phyloP scores from a whole-genome alignment of 176 grass and related monocot species.

The Metroxylon sagu region DNA sequence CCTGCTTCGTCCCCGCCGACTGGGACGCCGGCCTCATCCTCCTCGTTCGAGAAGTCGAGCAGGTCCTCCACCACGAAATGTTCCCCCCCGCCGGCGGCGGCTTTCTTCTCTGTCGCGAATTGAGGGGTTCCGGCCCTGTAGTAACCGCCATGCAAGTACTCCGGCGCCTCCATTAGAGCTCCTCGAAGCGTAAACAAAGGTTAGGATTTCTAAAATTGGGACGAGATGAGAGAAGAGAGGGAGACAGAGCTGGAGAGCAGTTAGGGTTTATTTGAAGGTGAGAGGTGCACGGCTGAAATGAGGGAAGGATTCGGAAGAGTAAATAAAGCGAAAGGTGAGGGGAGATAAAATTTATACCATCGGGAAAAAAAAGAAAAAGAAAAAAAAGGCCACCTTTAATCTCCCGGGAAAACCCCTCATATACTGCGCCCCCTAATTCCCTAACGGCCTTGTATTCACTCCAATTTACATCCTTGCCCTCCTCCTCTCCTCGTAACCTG shows the following conservation, averaged over 20 bases:
- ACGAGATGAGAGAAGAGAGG: too few relatives aligned
- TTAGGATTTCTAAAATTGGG: too few relatives aligned
- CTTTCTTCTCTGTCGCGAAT: conserved; percentile 42
- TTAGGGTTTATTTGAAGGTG: too few relatives aligned
- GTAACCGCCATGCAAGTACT: conserved; percentile 19
- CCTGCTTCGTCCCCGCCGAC: not conserved
- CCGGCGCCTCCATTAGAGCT: conserved; percentile 23
- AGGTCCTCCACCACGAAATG: conserved; percentile 79
- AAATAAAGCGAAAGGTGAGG: conserved; percentile 47
- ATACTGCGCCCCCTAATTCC: too few relatives aligned
- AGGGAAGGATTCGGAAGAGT: conserved; percentile 46
- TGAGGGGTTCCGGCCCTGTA: conserved; percentile 17
- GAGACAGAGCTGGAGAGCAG: not conserved
- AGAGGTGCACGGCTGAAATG: conserved; percentile 16
- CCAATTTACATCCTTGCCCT: too few relatives aligned
- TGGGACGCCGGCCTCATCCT: conserved; percentile 9
- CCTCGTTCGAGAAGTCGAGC: conserved; percentile 69
- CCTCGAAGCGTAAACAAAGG: not conserved
- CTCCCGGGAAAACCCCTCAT: not conserved
- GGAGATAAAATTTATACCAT: conserved; percentile 28
- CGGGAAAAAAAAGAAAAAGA: not conserved
- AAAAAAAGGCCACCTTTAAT: not conserved
- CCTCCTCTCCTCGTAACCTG: too few relatives aligned
- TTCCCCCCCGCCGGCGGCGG: conserved; percentile 25
- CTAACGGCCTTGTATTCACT: too few relatives aligned